Evolutionary conservation across 805 yeast genomes (phyloP), one percentile per base, ranked within the genome.

Genomic region (Metschnikowia cerradonensis): DNA sequence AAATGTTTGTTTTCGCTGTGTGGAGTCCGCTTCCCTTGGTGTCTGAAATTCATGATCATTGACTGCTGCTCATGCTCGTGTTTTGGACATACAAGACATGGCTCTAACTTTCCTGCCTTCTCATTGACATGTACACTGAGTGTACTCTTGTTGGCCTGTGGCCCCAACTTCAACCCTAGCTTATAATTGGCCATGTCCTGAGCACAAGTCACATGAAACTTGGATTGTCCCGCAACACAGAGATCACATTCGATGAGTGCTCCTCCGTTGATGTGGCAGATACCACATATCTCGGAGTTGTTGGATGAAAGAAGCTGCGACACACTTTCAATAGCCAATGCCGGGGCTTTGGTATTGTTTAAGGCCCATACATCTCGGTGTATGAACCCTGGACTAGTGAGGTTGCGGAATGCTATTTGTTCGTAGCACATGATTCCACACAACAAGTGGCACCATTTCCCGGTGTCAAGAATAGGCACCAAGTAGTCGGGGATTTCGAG

Each of bases 381-480:
- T 8, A 55, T 48, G 35, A 55, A 57, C 11, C 40, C 37, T 2
- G 58, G 52, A 4, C 44, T 38, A n/a, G 37, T 43, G 19, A 52
- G 41, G 33, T 40, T 46, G 14, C 54, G 49, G 50, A 64, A 61
- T 1, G 49, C 48, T 14, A 60, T 66, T 4, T 77, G 62, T n/a
- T 70, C 67, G 4, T 78, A 67, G 30, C 71, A 69, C 61, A 83
- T 83, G 0, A 86, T 45, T 0, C 91, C 84, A 67, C 97, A 90
- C 2, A 80, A 53, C 2, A 85, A 68, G 70, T 90, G 97, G 33
- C 83, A 82, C 97, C 97, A 90, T 51, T 76, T 73, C 1, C 88
- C 88, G 0, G 71, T 55, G 49, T 75, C 79, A 3, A 62, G 57
- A 0, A 94, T 82, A n/a, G 89, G 75, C 60, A 87, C 86, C 58